Base-by-base conservation (phyloP, 257 asterid species). In the Penstemon davidsonii region DNA sequence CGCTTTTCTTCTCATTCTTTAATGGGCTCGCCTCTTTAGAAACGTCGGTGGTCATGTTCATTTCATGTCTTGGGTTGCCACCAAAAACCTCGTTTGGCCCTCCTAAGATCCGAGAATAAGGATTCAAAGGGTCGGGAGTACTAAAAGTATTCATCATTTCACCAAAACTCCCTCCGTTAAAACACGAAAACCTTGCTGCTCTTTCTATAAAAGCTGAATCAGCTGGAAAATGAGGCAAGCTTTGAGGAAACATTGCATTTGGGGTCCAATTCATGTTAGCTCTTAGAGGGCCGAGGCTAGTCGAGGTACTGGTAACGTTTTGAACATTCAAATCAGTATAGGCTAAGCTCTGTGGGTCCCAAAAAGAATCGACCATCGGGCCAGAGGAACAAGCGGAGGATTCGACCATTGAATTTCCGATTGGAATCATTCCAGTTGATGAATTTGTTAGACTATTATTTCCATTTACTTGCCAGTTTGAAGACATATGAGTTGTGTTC, bases 171-270 rank as follows among this genome's bases (percentile, higher is more conserved):
- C 92, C 99, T 71, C 96, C 90, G 71, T 84, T 71, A 53, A 94
- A 94, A 83, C 96, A 87, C 3, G 99, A 94, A 73, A 82, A 87
- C 73, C 93, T 83, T 1, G 96, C 96, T 1, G 98, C 99, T 76
- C 99, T 73, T 73, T 91, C 96, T 3, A 91, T 89, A 66, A 87
- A 91, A 18, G 80, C 96, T 0, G 88, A 86, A 83, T 91, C 97
- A 55, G 94, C 82, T 0, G 96, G 99, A 73, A 91, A 86, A 44
- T 87, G 88, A 58, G 91, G 85, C 70, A 85, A 75, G 55, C 81
- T 82, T 60, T 78, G 92, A 64, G 91, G 86, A 45, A 87, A 67
- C 84, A 83, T 68, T 55, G 85, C 76, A 79, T 75, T 68, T 1
- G 85, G 75, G 53, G 59, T 76, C 88, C 90, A 83, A 59, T 69